phyloP scores from a whole-genome alignment of 495 filamentous ascomycete species.

The Xylaria nigripes region DNA sequence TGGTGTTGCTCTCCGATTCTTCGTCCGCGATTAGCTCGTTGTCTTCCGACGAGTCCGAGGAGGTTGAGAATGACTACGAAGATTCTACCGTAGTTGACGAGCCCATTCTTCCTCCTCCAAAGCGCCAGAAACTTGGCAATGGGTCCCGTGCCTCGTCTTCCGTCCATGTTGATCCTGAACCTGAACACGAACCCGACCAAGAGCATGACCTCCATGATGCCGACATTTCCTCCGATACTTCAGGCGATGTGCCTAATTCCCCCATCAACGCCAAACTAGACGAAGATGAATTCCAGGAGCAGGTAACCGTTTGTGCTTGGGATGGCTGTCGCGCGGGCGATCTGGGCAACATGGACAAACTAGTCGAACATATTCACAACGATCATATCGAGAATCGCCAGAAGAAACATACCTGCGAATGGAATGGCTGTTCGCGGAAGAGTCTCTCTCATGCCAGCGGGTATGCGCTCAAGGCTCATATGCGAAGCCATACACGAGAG shows the following conservation, averaged over 20 bases:
- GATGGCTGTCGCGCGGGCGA: conserved; percentile 75
- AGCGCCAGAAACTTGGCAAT: conserved; percentile 41
- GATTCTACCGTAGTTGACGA: conserved; percentile 31
- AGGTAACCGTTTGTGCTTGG: conserved; percentile 86
- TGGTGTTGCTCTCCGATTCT: conserved; percentile 23
- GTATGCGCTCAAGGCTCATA: conserved; percentile 92
- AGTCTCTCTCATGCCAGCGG: conserved; percentile 86
- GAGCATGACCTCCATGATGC: conserved; percentile 33
- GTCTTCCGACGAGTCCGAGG: conserved; percentile 37
- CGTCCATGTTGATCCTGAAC: conserved; percentile 32
- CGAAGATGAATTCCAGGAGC: conserved; percentile 78
- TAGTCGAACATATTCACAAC: conserved; percentile 89
- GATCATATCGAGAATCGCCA: conserved; percentile 77
- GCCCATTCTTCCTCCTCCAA: conserved; percentile 35
- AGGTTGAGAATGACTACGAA: conserved; percentile 42
- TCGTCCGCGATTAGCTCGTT: conserved; percentile 27
- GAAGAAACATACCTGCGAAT: conserved; percentile 81
- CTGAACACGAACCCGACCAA: conserved; percentile 31
- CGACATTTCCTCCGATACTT: conserved; percentile 80
- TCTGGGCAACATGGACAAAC: conserved; percentile 81
- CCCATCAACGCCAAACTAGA: conserved; percentile 56
- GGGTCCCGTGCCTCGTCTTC: conserved; percentile 41
- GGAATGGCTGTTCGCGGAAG: conserved; percentile 80
- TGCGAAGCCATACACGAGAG: conserved; percentile 94
- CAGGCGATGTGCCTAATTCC: conserved; percentile 70